These are phyloP conservation scores for Phytophthora idaei DNA, from an alignment of 352 stramenopile genomes.

Conservation along the genomic window DNA sequence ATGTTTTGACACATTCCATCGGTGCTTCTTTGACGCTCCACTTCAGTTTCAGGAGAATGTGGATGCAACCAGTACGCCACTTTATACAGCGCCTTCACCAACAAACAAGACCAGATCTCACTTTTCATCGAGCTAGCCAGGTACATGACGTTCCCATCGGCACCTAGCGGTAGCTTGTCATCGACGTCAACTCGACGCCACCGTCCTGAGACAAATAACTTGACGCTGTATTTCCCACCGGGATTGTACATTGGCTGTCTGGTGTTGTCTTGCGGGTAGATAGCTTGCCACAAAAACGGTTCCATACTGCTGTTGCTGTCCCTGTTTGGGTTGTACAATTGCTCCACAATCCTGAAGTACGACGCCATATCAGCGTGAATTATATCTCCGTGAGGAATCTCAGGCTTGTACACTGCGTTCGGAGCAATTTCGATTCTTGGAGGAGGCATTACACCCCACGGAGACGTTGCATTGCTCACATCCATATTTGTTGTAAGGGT, in stretches of 20 bases:
- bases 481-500: conserved; percentile 18
- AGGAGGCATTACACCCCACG: conserved; percentile 59
- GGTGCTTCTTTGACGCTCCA: conserved; percentile 7
- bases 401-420: conserved; percentile 62
- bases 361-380: conserved; percentile 70
- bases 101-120: conserved; percentile 72
- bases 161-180: conserved; percentile 67
- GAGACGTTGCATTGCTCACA: conserved; percentile 46
- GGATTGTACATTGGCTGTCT: conserved; percentile 65
- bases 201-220: conserved; percentile 70
- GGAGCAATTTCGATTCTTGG: conserved; percentile 56
- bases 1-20: conserved; percentile 30
- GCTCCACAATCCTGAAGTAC: conserved; percentile 70
- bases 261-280: conserved; percentile 67
- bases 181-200: conserved; percentile 79
- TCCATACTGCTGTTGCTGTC: neutral
- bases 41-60: neutral
- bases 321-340: conserved; percentile 44
- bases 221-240: conserved; percentile 78
- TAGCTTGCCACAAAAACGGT: conserved; percentile 73
- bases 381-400: conserved; percentile 66
- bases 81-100: conserved; percentile 81
- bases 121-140: conserved; percentile 61
- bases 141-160: conserved; percentile 52
- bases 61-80: conserved; percentile 56